Evolutionary conservation across 805 yeast species (phyloP).

Genomic region (Ogataea ganodermae): DNA sequence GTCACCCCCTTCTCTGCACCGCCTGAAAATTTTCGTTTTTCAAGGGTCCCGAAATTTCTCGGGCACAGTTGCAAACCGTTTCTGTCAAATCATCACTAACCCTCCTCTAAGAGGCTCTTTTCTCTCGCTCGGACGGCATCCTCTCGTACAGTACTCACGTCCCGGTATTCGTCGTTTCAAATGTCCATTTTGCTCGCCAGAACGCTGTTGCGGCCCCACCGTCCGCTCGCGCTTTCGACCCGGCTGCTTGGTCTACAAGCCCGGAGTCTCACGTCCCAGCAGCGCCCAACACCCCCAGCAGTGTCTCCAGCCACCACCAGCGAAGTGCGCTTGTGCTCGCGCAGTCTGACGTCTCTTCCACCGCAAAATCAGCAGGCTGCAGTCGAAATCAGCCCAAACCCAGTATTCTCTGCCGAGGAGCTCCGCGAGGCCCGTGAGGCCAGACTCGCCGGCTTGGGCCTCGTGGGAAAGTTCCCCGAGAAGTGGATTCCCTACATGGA

Average conservation of each 20-base stretch:
- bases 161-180: no score
- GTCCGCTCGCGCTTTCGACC: neutral
- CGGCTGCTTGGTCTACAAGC: neutral
- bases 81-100: no score
- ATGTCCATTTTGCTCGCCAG: constrained; percentile 1
- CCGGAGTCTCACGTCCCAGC: neutral
- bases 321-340: neutral
- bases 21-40: constrained; percentile 1
- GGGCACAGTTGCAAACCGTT: neutral
- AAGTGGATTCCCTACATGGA: constrained; percentile 88
- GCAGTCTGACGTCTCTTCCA: neutral
- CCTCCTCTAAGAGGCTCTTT: no score
- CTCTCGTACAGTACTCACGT: no score
- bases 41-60: neutral
- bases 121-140: no score
- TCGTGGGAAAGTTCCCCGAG: constrained; percentile 65
- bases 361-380: neutral
- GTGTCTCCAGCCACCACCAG: neutral
- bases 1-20: neutral
- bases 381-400: constrained; percentile 6
- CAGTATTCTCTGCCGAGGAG: constrained; percentile 42
- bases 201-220: neutral
- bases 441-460: constrained; percentile 47
- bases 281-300: neutral
- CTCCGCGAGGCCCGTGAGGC: constrained; percentile 52